Evolutionary conservation across 108 stramenopile species (phyloP).

Genomic region (Phaeodactylum tricornutum): DNA sequence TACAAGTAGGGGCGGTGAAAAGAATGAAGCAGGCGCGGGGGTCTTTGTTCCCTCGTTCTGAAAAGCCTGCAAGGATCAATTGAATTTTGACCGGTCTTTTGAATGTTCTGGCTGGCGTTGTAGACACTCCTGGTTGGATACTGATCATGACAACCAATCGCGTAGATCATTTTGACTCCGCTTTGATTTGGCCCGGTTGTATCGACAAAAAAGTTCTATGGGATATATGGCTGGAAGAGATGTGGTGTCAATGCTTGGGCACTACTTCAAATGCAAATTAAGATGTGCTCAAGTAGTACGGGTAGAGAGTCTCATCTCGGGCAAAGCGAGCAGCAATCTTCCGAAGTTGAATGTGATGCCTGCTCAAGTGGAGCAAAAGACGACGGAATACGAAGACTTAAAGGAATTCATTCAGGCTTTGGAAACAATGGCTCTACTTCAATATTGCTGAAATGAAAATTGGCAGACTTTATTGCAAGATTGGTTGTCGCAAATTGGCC

Average conservation of each 20-base stretch:
- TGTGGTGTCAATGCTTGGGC: constrained; percentile 39
- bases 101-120: constrained; percentile 77
- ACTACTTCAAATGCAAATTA: constrained; percentile 44
- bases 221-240: constrained; percentile 38
- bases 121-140: constrained; percentile 70
- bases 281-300: constrained; percentile 5
- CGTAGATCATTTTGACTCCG: constrained; percentile 69
- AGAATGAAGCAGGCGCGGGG: too few relatives aligned
- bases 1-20: too few relatives aligned
- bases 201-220: constrained; percentile 37
- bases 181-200: constrained; percentile 74
- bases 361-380: constrained; percentile 38
- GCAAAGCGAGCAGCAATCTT: neutral
- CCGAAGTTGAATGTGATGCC: constrained; percentile 21
- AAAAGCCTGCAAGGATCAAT: too few relatives aligned
- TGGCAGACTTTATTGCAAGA: too few relatives aligned
- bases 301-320: constrained; percentile 8
- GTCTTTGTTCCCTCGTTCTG: too few relatives aligned
- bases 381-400: constrained; percentile 33
- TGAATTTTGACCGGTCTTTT: constrained; percentile 51
- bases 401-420: constrained; percentile 26
- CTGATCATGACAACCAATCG: constrained; percentile 80
- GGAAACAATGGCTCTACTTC: constrained; percentile 10
- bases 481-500: too few relatives aligned
- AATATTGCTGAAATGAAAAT: too few relatives aligned